A percentile compares a stretch with the other conserved stretches of the same genome.
phyloP scores from a whole-genome alignment of 352 stramenopile genomes.

The Phytopythium oedochilum region DNA sequence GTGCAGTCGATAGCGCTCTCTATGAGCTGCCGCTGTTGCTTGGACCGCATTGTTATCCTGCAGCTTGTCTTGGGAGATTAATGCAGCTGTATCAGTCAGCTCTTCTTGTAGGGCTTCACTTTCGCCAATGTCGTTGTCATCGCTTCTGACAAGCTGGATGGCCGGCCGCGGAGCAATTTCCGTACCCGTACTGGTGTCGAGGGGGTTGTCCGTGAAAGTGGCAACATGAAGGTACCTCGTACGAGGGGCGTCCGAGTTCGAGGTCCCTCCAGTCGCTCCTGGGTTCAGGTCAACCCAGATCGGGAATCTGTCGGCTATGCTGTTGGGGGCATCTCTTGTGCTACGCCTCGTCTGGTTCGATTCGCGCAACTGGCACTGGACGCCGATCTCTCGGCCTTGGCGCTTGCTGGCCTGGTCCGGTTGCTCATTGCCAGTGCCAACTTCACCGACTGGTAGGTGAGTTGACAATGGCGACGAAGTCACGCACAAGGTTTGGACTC shows the following conservation, averaged over 20 bases:
- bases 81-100: neutral
- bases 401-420: neutral
- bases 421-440: too few species aligned
- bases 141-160: neutral
- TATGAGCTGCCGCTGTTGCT: neutral
- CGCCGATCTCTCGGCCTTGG: neutral
- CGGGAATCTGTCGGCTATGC: constrained; percentile 27
- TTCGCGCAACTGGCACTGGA: constrained; percentile 1
- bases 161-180: neutral
- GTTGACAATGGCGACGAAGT: neutral
- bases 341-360: too few species aligned
- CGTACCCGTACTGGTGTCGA: neutral
- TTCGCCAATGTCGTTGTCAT: neutral
- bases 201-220: constrained; percentile 7
- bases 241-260: constrained; percentile 6
- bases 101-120: neutral
- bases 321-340: neutral
- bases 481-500: neutral
- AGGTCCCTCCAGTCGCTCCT: neutral
- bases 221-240: constrained; percentile 32
- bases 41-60: neutral
- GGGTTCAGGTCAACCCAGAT: constrained; percentile 29
- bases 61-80: neutral
- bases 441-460: too few species aligned
- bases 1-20: neutral